Evolutionary conservation across 371 early-diverging fungal genomes (phyloP), one percentile per base, ranked within the genome.

Genomic region (Syncephalastrum contaminatum): DNA sequence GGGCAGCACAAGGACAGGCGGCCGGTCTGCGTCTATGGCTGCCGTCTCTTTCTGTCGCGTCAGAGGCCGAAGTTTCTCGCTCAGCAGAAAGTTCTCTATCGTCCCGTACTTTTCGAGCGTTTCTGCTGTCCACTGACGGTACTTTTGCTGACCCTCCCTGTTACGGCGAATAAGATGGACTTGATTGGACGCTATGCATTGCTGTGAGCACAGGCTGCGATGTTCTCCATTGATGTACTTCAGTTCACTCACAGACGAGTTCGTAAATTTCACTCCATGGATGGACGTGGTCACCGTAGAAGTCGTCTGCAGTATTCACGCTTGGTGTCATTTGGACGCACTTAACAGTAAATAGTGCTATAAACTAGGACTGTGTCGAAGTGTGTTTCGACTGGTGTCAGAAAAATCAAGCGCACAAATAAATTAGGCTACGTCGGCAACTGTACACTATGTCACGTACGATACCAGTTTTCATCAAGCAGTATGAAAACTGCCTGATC

Each of bases 31-130:
- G 25, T 43, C 56, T 18, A 52, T 46, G 20, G 48, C 55, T 0
- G 45, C 48, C 10, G 36, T 30, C 36, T 30, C 36, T 30, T 30
- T 6, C 12, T 30, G 36, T 25, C 25, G 25, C 2, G 10, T 12
- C 36, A 30, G 12, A 13, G 62, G 41, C 8, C 66, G 56, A 0
- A 83, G 68, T 43, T 80, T 80, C 36, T 72, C 79, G 22, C 63
- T 60, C 19, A 61, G 48, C 4, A 83, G 56, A 30, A 64, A 83
- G 40, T 66, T 60, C 13, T 67, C 70, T 15, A 83, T 65, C 3
- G 72, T 64, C 12, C 75, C 77, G 51, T 83, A 72, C 43, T 70
- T 56, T 42, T 59, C 53, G 7, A 73, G 57, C 0, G 77, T 70
- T 8, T 70, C 59, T 8, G 43, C 20, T 46, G 67, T 74, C 71